phyloP scores from a whole-genome alignment of 163 green algal species.

The Chlamydomonas reinhardtii region DNA sequence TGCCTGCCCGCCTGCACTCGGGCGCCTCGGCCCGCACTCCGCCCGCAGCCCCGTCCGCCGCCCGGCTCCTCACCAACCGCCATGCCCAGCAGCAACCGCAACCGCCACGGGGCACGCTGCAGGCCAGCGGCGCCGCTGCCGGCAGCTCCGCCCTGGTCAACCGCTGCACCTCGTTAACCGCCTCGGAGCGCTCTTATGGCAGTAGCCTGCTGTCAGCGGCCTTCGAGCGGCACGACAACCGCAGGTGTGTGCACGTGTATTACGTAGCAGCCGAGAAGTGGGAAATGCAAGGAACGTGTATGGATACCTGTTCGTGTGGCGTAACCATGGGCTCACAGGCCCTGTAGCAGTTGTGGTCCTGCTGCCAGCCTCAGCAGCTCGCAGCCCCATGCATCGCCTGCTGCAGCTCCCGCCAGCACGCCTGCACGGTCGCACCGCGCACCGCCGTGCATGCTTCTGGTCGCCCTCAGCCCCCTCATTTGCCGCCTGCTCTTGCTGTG shows the following conservation, averaged over 20 bases:
- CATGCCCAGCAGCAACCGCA: neutral
- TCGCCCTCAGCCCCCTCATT: neutral
- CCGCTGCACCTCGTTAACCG: neutral
- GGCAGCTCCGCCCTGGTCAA: neutral
- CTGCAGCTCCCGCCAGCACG: too few species aligned
- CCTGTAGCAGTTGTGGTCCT: too few species aligned
- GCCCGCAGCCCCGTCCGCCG: neutral
- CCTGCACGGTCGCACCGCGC: too few species aligned
- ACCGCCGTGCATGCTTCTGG: too few species aligned
- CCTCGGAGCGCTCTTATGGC: conserved; percentile 18
- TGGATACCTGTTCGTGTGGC: too few species aligned
- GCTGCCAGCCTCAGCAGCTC: too few species aligned
- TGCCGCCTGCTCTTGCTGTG: neutral
- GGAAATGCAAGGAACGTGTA: too few species aligned
- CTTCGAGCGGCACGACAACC: conserved; percentile 29
- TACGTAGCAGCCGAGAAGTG: too few species aligned
- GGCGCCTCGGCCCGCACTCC: too few species aligned
- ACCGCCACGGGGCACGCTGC: too few species aligned
- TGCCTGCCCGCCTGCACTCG: neutral
- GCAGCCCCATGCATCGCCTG: too few species aligned
- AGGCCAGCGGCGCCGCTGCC: neutral
- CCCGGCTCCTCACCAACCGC: neutral
- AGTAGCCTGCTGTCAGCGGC: conserved; percentile 32
- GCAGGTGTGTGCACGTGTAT: neutral
- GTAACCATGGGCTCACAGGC: too few species aligned